These are phyloP conservation scores for Pseudogymnoascus sp. DNA, from an alignment of 2,329 filamentous ascomycete species.

Conservation along the genomic window DNA sequence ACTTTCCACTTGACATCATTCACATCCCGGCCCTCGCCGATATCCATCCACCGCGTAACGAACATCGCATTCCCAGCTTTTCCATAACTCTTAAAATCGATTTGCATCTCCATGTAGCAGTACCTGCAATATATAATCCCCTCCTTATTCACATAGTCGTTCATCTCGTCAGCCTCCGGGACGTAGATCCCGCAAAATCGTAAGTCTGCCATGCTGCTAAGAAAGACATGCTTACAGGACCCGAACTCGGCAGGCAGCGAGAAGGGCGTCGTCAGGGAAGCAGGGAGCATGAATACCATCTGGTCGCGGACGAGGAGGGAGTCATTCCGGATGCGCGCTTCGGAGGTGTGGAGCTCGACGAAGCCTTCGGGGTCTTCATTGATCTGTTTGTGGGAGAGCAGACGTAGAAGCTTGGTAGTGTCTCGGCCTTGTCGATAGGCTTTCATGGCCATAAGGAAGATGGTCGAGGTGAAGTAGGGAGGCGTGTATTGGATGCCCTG, in stretches of 20 bases:
- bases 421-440: conserved; percentile 11
- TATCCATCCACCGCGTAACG: conserved; percentile 15
- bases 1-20: conserved; percentile 11
- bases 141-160: conserved; percentile 10
- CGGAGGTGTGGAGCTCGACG: conserved; percentile 4
- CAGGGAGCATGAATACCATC: conserved; percentile 13
- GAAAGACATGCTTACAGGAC: conserved; percentile 3
- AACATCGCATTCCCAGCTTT: conserved; percentile 13
- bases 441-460: conserved; percentile 17
- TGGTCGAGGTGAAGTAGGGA: conserved; percentile 10
- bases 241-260: conserved; percentile 7
- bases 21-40: conserved; percentile 10
- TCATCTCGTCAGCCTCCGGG: conserved; percentile 4
- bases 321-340: conserved; percentile 11
- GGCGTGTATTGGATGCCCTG: background rate
- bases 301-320: conserved; percentile 15
- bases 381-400: conserved; percentile 6
- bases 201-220: background rate
- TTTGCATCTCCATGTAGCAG: conserved; percentile 13
- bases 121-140: conserved; percentile 11
- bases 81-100: conserved; percentile 15
- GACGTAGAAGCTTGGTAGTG: background rate
- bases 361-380: background rate
- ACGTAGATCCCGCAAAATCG: conserved; percentile 9
- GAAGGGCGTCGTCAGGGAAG: conserved; percentile 7